These are phyloP conservation scores for Aspergillus sp. DNA, from an alignment of 2,329 filamentous ascomycete genomes.

Conservation along the genomic window DNA sequence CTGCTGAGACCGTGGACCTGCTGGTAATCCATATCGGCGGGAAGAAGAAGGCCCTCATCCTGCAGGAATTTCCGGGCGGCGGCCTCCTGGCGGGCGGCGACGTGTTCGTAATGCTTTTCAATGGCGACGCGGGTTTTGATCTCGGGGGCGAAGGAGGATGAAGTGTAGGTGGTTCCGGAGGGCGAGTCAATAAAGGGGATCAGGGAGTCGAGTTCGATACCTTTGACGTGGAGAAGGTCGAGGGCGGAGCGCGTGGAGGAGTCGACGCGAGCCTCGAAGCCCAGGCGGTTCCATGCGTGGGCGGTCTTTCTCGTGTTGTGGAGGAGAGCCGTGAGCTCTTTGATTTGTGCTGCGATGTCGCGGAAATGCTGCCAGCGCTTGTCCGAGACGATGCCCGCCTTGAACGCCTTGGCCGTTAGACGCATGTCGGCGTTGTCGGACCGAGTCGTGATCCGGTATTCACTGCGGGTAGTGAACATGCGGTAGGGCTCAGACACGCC, in stretches of 20 bases:
- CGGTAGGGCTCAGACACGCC: constrained; percentile 95
- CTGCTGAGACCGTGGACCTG: constrained; percentile 70
- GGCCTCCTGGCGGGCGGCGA: constrained; percentile 70
- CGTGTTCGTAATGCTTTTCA: constrained; percentile 83
- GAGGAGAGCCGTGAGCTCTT: constrained; percentile 63
- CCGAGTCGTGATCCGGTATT: constrained; percentile 89
- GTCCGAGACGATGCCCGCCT: constrained; percentile 76
- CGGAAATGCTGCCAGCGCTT: constrained; percentile 71
- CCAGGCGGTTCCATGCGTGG: constrained; percentile 66
- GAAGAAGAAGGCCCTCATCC: constrained; percentile 74
- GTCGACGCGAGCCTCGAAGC: constrained; percentile 69
- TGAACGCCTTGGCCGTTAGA: constrained; percentile 74
- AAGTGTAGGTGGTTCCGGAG: constrained; percentile 41
- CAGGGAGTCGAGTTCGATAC: constrained; percentile 60
- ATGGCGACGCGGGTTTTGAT: constrained; percentile 72
- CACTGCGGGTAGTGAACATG: constrained; percentile 95
- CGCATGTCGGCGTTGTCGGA: constrained; percentile 92
- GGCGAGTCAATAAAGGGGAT: constrained; percentile 49
- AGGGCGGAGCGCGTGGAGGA: constrained; percentile 68
- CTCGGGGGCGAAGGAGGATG: constrained; percentile 50
- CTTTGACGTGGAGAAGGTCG: constrained; percentile 72
- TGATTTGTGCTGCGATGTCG: constrained; percentile 66
- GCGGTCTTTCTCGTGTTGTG: constrained; percentile 58
- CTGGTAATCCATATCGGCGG: constrained; percentile 74
- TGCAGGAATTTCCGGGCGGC: constrained; percentile 67